Conservation (phyloP, 306 rosid species). For the Boehmeria nivea region DNA sequence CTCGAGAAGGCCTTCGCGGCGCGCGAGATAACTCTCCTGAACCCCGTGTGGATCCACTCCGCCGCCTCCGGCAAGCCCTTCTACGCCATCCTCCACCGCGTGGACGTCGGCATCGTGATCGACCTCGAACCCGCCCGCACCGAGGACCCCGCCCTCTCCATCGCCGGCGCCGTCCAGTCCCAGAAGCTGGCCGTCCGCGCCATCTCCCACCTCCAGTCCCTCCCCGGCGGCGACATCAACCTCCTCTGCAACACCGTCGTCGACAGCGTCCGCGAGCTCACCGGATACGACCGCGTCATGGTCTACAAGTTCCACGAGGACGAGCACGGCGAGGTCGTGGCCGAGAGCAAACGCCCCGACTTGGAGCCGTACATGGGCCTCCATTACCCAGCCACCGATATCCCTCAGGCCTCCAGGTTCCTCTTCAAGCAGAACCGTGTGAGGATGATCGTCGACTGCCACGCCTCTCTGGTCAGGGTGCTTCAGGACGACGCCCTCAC, state of each 20-base stretch:
- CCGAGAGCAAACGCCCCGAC: constrained; percentile 78
- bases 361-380: constrained; percentile 91
- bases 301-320: constrained; percentile 97
- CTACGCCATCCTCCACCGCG: constrained; percentile 80
- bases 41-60: constrained; percentile 92
- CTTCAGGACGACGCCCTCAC: constrained; percentile 65
- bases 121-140: constrained; percentile 88
- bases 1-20: constrained; percentile 80
- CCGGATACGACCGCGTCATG: constrained; percentile 91
- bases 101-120: constrained; percentile 82
- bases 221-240: constrained; percentile 85
- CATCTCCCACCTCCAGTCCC: constrained; percentile 72
- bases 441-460: constrained; percentile 92
- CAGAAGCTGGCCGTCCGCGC: constrained; percentile 95
- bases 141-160: constrained; percentile 90
- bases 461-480: constrained; percentile 60
- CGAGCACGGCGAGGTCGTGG: constrained; percentile 95
- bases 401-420: constrained; percentile 96
- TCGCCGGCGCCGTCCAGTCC: constrained; percentile 94
- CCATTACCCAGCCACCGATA: constrained; percentile 94
- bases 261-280: constrained; percentile 71
- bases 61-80: constrained; percentile 71
- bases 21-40: constrained; percentile 73
- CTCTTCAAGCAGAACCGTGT: constrained; percentile 94
- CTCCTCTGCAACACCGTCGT: constrained; percentile 76